Percentiles rank a stretch among this genome's conserved stretches.
Conservation (phyloP, 139 green algal species). For the Micractinium conductrix region DNA sequence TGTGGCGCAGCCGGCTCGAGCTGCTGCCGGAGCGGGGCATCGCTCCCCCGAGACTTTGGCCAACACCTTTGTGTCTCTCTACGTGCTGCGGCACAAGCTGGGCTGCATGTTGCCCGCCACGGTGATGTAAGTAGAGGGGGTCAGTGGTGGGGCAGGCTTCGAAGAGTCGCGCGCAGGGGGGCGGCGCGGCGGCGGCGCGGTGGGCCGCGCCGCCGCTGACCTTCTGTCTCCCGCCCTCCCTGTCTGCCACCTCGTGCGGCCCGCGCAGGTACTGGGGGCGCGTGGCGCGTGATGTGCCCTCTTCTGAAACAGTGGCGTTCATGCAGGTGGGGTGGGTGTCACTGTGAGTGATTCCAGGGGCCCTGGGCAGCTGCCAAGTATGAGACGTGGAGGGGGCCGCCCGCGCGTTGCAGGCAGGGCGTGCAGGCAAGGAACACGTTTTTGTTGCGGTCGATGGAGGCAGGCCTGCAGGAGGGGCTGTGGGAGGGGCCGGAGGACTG, state of each 20-base stretch:
- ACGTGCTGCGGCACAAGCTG: constrained; percentile 31
- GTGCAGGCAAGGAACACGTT: neutral
- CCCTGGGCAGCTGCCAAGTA: neutral
- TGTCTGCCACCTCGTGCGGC: neutral
- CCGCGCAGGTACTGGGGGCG: constrained; percentile 31
- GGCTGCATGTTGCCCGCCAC: constrained; percentile 26
- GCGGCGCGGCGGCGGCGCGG: neutral
- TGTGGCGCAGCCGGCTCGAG: neutral
- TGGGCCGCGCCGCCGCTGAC: no score
- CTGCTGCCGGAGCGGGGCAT: constrained; percentile 10
- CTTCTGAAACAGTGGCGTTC: neutral
- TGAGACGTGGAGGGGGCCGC: neutral
- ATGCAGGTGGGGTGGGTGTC: neutral
- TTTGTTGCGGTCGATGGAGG: neutral
- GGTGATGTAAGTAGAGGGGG: constrained; percentile 23
- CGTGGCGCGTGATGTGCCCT: neutral
- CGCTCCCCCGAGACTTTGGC: neutral
- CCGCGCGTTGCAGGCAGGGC: neutral
- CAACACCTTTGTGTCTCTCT: constrained; percentile 38
- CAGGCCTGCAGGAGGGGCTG: neutral
- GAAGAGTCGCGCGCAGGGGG: no score
- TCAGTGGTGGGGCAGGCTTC: no score
- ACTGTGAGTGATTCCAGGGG: no score
- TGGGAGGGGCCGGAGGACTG: neutral
- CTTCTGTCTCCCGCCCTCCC: no score